Percentiles rank a stretch among this genome's conserved stretches.
phyloP scores from a whole-genome alignment of 176 grass and related monocot genomes.

The Panicum miliaceum region DNA sequence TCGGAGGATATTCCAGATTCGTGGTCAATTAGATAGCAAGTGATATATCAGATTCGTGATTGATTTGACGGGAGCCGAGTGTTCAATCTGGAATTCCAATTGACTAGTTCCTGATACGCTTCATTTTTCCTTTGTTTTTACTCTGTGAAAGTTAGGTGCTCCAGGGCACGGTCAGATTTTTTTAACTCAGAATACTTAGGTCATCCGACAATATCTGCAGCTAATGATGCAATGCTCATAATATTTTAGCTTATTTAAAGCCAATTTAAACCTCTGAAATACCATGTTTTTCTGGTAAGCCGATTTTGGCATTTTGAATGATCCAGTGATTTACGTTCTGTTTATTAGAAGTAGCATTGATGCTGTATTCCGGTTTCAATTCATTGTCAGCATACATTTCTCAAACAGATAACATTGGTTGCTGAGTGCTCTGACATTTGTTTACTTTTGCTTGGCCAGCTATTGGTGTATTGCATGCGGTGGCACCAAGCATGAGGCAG shows the following conservation, averaged over 20 bases:
- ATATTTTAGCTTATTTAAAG: not conserved
- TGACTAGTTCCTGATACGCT: not conserved
- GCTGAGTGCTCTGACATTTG: conserved; percentile 12
- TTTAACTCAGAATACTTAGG: not conserved
- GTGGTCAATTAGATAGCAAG: not conserved
- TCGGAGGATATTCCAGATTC: not conserved
- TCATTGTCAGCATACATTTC: not conserved
- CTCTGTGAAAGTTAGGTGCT: not conserved
- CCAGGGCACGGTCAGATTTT: not conserved
- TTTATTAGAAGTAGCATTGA: not conserved
- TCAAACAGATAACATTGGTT: not conserved
- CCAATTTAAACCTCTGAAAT: not conserved
- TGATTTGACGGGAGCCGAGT: not conserved
- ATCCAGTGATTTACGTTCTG: not conserved
- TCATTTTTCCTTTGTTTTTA: not conserved
- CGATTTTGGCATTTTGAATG: not conserved
- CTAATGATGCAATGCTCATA: not conserved
- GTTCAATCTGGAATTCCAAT: not conserved
- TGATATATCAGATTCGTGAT: not conserved
- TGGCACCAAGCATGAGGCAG: conserved; percentile 54
- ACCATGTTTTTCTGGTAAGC: too few species aligned
- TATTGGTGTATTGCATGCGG: conserved; percentile 34
- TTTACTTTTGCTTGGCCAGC: conserved; percentile 25
- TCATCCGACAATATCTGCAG: not conserved
- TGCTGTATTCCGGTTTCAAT: not conserved